Evolutionary conservation across 1,284 basidiomycete species (phyloP).

Genomic region (Trametes versicolor): DNA sequence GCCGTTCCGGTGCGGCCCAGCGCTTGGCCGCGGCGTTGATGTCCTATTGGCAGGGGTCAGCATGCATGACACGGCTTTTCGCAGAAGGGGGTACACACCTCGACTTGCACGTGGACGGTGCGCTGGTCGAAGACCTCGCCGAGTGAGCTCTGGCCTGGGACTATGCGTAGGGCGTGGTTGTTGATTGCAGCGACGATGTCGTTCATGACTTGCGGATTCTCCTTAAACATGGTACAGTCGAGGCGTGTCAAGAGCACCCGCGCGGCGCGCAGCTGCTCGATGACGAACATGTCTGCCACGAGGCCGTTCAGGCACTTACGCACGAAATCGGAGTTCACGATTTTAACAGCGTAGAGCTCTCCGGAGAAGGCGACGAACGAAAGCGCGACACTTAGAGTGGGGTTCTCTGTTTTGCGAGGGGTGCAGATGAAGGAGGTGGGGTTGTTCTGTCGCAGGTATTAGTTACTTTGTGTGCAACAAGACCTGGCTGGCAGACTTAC

Average conservation of each 20-base stretch:
- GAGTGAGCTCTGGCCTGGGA: slow-evolving; percentile 14
- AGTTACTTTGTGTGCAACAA: slow-evolving; percentile 5
- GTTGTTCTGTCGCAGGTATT: slow-evolving; percentile 23
- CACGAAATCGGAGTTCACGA: slow-evolving; percentile 40
- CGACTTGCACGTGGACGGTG: slow-evolving; percentile 10
- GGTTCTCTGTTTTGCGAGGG: slow-evolving; percentile 12
- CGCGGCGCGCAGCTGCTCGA: slow-evolving; percentile 46
- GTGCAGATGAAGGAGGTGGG: slow-evolving; percentile 23
- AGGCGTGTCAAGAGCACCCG: slow-evolving; percentile 41
- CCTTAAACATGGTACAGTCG: slow-evolving; percentile 26
- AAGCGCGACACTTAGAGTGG: slow-evolving; percentile 40
- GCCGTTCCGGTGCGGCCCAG: neutral
- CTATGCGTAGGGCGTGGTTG: slow-evolving; percentile 2
- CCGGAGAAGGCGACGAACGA: slow-evolving; percentile 45
- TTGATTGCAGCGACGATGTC: slow-evolving; percentile 9
- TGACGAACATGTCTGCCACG: slow-evolving; percentile 36
- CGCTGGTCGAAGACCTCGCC: slow-evolving; percentile 9
- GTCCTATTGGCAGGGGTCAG: slow-evolving; percentile 1
- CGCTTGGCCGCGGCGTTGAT: slow-evolving; percentile 3
- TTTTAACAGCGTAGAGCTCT: slow-evolving; percentile 42
- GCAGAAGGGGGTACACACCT: neutral
- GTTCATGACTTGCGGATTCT: slow-evolving; percentile 10
- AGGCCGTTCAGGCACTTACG: slow-evolving; percentile 42
- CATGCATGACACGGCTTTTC: no score
- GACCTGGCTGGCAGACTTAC: slow-evolving; percentile 38